Evolutionary conservation across 345 rosid genomes (phyloP).

Genomic region (Passiflora organensis): DNA sequence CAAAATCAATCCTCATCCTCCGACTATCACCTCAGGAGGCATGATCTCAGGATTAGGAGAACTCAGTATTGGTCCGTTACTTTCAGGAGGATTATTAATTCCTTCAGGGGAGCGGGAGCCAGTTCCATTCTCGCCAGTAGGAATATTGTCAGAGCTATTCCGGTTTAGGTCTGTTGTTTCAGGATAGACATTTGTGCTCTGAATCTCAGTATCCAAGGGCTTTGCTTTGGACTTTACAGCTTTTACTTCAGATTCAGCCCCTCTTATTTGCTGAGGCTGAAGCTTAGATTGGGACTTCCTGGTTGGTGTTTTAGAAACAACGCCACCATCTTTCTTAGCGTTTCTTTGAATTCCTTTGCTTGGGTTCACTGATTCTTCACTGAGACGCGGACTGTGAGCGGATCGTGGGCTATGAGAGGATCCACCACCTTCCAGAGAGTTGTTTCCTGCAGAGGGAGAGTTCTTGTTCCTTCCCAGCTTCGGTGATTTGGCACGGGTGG

Average conservation of each 20-base stretch:
- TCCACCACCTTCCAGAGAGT: slow-evolving; percentile 32
- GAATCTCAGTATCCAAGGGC: slow-evolving; percentile 16
- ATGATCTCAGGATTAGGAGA: slow-evolving; percentile 45
- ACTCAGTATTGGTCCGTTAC: slow-evolving; percentile 21
- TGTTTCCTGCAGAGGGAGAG: slow-evolving; percentile 26
- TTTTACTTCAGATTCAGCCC: slow-evolving; percentile 29
- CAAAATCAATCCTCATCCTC: slow-evolving; percentile 42
- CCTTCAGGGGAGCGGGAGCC: slow-evolving; percentile 12
- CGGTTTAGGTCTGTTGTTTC: slow-evolving; percentile 33
- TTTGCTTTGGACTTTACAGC: slow-evolving; percentile 35
- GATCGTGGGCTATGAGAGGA: slow-evolving; percentile 27
- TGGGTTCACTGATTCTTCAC: slow-evolving; percentile 26
- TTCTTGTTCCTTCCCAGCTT: slow-evolving; percentile 88
- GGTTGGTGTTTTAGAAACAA: slow-evolving; percentile 37
- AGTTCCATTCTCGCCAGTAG: slow-evolving; percentile 23
- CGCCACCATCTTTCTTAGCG: slow-evolving; percentile 30
- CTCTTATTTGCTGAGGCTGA: slow-evolving; percentile 28
- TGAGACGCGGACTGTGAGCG: slow-evolving; percentile 17
- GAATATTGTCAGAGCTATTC: slow-evolving; percentile 19
- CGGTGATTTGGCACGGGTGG: slow-evolving; percentile 82
- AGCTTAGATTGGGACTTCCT: slow-evolving; percentile 45
- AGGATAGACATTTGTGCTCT: slow-evolving; percentile 15
- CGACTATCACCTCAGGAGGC: slow-evolving; percentile 53
- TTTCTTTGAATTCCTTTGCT: slow-evolving; percentile 37
- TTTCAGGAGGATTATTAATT: slow-evolving; percentile 26